Evolutionary conservation across 2,329 filamentous ascomycete genomes (phyloP), one percentile per base, ranked within the genome.

Genomic region (Clarireedia paspali): DNA sequence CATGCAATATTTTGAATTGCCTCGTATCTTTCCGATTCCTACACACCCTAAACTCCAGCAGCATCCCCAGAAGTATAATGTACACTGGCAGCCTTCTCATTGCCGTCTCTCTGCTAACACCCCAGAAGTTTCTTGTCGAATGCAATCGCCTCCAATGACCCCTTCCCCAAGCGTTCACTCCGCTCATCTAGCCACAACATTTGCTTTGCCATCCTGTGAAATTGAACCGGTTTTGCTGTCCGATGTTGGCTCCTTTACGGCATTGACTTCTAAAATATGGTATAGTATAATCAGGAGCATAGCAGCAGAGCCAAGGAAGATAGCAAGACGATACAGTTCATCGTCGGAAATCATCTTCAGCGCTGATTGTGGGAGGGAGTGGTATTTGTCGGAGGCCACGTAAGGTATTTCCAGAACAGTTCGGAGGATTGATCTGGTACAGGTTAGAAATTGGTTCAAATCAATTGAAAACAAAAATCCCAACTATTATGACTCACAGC

Each of bases 201-300:
- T 59, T 62, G 63, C 26, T 53, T 47, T 38, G 65, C 62, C 58
- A 48, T 48, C 53, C 47, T 59, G 57, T 7, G 59, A 47, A 46
- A 56, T 47, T 14, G 61, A 46, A 42, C 53, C 55, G 42, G 54
- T 46, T 60, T 64, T 66, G 47, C 27, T 56, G 20, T 63, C 60
- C 42, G 53, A 53, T 38, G 57, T 59, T 23, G 64, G 58, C 26
- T 76, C 73, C 57, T 85, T 80, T 62, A 80, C 77, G n/a, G 89
- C 83, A 70, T 99, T 97, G 76, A 96, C 82, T 72, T 97, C 92
- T 67, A 99, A 84, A 75, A 95, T 97, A 73, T 97, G 91, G 74
- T 99, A 97, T 27, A 95, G 74, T 30, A 99, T 84, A 63, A 97
- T 96, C 60, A 99, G 80, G 46, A 96, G 77, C 89, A 97, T 92